Evolutionary conservation across 2,329 filamentous ascomycete genomes (phyloP).

Genomic region (Botryotinia calthae): DNA sequence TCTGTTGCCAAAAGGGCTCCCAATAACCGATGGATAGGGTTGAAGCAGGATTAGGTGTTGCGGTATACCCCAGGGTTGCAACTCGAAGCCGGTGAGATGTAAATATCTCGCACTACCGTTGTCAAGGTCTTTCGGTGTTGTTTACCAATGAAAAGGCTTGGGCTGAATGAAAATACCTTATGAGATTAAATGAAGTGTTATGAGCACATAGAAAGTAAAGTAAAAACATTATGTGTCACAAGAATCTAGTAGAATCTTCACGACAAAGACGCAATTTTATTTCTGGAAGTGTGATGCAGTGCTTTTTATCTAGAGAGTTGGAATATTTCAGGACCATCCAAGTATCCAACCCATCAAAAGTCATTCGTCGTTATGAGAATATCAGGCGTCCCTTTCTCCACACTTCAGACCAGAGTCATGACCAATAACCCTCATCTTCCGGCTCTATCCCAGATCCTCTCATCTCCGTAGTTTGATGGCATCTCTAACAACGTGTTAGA

Average conservation of each 20-base stretch:
- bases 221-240: not conserved
- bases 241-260: not conserved
- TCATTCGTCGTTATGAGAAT: not conserved
- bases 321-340: not conserved
- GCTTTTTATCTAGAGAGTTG: not conserved
- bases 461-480: constrained; percentile 23
- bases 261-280: not conserved
- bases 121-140: not conserved
- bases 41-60: not conserved
- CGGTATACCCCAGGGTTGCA: not conserved
- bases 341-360: not conserved
- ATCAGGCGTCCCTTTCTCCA: not conserved
- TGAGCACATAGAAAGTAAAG: not conserved
- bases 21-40: not conserved
- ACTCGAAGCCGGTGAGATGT: not conserved
- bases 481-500: constrained; percentile 25
- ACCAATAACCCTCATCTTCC: constrained; percentile 32
- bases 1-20: not conserved
- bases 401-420: constrained; percentile 10
- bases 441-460: constrained; percentile 16
- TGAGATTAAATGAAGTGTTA: too few species aligned
- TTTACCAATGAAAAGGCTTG: not conserved
- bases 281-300: not conserved
- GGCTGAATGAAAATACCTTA: not conserved
- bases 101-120: too few species aligned